Evolutionary conservation across 2,329 filamentous ascomycete genomes (phyloP), one percentile per base, ranked within the genome.

Genomic region (Cordyceps pruinosa): DNA sequence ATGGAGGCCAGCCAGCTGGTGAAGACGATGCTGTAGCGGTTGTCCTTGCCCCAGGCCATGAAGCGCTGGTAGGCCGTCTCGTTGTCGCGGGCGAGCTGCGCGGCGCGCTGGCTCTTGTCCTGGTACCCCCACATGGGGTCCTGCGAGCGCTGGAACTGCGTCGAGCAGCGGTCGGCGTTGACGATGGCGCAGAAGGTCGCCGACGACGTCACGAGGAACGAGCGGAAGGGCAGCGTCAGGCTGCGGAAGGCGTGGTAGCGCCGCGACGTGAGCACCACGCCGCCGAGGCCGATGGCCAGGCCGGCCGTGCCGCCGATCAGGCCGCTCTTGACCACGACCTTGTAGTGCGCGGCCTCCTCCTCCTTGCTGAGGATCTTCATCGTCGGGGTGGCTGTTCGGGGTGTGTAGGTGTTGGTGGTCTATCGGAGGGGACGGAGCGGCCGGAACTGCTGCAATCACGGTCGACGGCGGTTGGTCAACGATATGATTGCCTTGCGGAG

Each of bases 331-430:
- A 97, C 69, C 60, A 95, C 94, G 59, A 82, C 77, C 70, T 79
- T 76, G 82, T 95, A 96, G 81, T 97, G 92, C 55, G 83, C 89
- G 60, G 79, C 72, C 76, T 97, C 92, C 77, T 97, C 90, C 83
- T 97, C 90, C 72, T 93, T 90, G 66, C 89, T 95, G 70, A 97
- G 82, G 69, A 97, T 79, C 87, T 97, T 97, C 94, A 97, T 99
- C 61, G 6, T 51, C 79, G 73, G 65, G 25, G n/a, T n/a, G 3
- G 7, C n/a, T 32, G 37, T 32, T 37, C 19, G 32, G 10, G 17
- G 34, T n/a, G 12, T 7, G 37, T 13, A 19, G 37, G n/a, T 7
- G 1, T 42, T n/a, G 30, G n/a, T 28, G 3, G 51, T 54, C 8
- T 21, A 7, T 30, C 21, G 48, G n/a, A 5, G 9, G 32, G 34